Evolutionary conservation across 148 eudicot genomes (phyloP).

Genomic region (Vaccinium vitisidaea): DNA sequence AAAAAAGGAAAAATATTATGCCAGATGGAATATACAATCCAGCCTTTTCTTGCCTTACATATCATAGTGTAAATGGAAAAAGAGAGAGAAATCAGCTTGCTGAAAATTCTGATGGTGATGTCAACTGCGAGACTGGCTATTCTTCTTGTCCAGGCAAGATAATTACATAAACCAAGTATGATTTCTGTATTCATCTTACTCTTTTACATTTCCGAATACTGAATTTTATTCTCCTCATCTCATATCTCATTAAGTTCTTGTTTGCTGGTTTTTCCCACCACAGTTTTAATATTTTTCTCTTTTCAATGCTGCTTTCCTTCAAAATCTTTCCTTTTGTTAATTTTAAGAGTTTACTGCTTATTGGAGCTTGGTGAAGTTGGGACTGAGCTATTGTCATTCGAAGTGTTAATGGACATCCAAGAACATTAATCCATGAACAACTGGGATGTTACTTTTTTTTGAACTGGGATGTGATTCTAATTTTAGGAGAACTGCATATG

Average conservation of each 20-base stretch:
- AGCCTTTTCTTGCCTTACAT: background rate
- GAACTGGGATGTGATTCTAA: background rate
- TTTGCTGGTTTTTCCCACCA: no score
- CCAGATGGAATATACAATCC: background rate
- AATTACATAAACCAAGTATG: conserved; percentile 73
- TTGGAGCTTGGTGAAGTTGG: background rate
- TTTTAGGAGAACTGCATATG: background rate
- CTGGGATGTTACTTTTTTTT: no score
- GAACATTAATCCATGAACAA: background rate
- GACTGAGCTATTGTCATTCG: background rate
- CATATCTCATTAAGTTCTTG: no score
- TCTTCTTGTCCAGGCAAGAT: conserved; percentile 93
- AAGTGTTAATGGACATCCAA: background rate
- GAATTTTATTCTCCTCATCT: background rate
- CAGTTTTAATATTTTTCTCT: background rate
- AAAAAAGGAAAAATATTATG: background rate
- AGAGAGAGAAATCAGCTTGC: conserved; percentile 76
- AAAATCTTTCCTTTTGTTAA: background rate
- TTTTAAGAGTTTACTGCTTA: background rate
- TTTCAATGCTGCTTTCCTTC: background rate
- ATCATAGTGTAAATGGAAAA: background rate
- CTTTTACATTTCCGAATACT: background rate
- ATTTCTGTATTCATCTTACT: background rate
- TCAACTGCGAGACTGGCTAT: conserved; percentile 85
- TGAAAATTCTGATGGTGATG: conserved; percentile 89